Evolutionary conservation across 192 early-diverging fungal genomes (phyloP).

Genomic region (Gryganskiella cystojenkinii): DNA sequence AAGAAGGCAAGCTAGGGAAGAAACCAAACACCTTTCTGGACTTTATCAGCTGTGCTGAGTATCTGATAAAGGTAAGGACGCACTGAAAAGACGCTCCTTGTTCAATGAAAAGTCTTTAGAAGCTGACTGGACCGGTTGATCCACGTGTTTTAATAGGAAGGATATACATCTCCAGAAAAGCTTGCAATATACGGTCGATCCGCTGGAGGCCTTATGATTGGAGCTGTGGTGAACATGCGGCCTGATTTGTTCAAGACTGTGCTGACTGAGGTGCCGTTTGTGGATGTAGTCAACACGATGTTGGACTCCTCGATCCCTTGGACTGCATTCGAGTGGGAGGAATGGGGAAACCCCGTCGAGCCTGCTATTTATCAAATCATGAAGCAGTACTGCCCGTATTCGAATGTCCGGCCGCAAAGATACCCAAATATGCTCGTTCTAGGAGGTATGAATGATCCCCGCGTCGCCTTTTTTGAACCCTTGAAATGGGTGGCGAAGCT

Average conservation of each 20-base stretch:
- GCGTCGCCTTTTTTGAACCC: slow-evolving; percentile 87
- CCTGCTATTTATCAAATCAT: slow-evolving; percentile 64
- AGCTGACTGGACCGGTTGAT: neutral
- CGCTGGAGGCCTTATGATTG: slow-evolving; percentile 51
- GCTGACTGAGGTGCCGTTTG: slow-evolving; percentile 83
- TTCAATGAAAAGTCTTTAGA: neutral
- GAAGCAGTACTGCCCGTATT: slow-evolving; percentile 73
- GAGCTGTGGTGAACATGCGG: slow-evolving; percentile 67
- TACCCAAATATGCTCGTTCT: slow-evolving; percentile 78
- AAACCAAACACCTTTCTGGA: slow-evolving; percentile 82
- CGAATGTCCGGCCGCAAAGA: slow-evolving; percentile 58
- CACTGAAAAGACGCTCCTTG: neutral
- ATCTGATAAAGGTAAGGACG: slow-evolving; percentile 60
- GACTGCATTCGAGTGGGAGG: slow-evolving; percentile 75
- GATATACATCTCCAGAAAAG: slow-evolving; percentile 56
- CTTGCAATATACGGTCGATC: slow-evolving; percentile 59
- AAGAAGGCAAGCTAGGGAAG: slow-evolving; percentile 73
- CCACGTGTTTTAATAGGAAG: slow-evolving; percentile 18
- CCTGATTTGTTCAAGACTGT: slow-evolving; percentile 81
- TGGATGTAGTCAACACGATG: slow-evolving; percentile 90
- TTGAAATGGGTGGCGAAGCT: slow-evolving; percentile 88
- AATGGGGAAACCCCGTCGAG: slow-evolving; percentile 79
- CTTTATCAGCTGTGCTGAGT: slow-evolving; percentile 73
- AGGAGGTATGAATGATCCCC: slow-evolving; percentile 82
- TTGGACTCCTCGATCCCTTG: slow-evolving; percentile 76